Evolutionary conservation across 106 monocot genomes (phyloP), one percentile per base, ranked within the genome.

Genomic region (Apostasia ramifera): DNA sequence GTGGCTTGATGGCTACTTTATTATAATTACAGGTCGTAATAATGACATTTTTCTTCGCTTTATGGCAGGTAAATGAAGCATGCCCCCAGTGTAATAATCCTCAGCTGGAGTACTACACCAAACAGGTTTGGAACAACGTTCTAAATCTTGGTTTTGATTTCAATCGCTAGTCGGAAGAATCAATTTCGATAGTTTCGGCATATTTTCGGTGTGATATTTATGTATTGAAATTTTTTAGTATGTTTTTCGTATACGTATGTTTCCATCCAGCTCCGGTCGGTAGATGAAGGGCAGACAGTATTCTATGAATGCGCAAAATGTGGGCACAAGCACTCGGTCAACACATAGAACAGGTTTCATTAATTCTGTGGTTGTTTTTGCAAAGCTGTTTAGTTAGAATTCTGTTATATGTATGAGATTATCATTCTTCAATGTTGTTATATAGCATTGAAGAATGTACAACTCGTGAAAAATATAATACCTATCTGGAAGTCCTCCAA

Each of bases 211-310:
- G 15, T 26, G 1, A 63, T 5, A 5, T 12, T 63, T 45, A 44
- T 8, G n/a, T 63, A n/a, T 5, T 45, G 39, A 63, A 11, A 44
- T 2, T 63, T 43, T 13, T 11, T 45, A 43, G 26, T 26, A 26
- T 0, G 26, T 0, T 26, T 26, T 26, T 26, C 4, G 9, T 44
- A 48, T 2, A 12, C 9, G 15, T 54, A 44, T 39, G 48, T 66
- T 45, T 40, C 44, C 39, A 70, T 81, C 49, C 81, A 92, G 92
- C 64, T 93, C 48, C 81, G 93, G 55, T 93, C 93, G 41, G 93
- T 89, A 38, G 93, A 93, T 66, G 93, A 93, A 84, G 93, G 86
- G 15, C 83, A 84, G 47, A 93, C 86, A 1, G 81, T 84, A 14
- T 93, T 89, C 77, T 89, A 93, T 11, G 81, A 84, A 40, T 89